Evolutionary conservation across 306 rosid genomes (phyloP), one percentile per base, ranked within the genome.

Genomic region (Medicago ruthenica): DNA sequence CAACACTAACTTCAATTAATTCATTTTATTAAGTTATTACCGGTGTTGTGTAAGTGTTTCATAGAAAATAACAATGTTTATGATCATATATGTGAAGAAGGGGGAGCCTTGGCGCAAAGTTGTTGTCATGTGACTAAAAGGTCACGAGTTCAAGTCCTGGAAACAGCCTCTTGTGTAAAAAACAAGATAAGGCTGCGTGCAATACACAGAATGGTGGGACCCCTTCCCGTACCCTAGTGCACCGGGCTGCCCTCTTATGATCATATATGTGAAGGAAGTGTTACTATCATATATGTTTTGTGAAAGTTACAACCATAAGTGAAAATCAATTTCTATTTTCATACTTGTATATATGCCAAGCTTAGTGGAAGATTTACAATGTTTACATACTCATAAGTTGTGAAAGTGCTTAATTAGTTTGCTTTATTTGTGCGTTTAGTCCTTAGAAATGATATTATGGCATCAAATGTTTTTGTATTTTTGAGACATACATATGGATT

Each of bases 371-470:
- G 55, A 20, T 69, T 42, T 15, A 22, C 71, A 20, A 61, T 15
- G 51, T 73, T 17, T 67, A 60, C 36, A 60, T 68, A 55, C 50
- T 67, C 47, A 67, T 20, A 20, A 67, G 36, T 75, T 61, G 76
- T 18, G 24, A 9, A 59, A 22, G 50, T 73, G 47, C 59, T 58
- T 9, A 57, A 47, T 20, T 55, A 73, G 37, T 48, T 27, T 65
- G 22, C 61, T 65, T 36, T 41, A 45, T 66, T 72, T 65, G 41
- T 53, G 34, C 14, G 14, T 42, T 55, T 65, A 27, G 24, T 53
- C 14, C 65, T 54, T 44, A 36, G 41, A 59, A 59, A 59, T 21
- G 41, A 50, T 76, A 70, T 42, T 42, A 42, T 39, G 67, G 16
- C 41, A 42, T 71, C 51, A 16, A 18, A 41, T 37, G n/a, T 71